phyloP scores from a whole-genome alignment of 805 yeast species.

The Metschnikowia dekortorum region DNA sequence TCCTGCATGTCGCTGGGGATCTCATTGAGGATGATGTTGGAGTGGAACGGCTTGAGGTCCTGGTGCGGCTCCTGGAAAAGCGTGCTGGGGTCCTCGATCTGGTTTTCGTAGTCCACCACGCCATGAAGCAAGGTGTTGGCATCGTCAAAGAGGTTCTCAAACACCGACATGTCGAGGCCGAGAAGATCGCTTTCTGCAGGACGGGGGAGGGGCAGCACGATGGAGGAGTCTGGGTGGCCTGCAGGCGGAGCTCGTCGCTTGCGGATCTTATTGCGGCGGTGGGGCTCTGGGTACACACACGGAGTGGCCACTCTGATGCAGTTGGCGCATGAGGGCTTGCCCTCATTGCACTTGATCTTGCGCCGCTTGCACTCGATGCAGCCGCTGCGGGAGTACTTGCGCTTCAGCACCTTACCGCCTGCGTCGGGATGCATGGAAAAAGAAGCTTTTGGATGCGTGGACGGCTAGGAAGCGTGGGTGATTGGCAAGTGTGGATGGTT shows the following conservation, averaged over 20 bases:
- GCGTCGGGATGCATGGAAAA: not conserved
- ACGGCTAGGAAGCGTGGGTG: not conserved
- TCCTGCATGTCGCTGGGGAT: not conserved
- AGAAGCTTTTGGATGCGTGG: not conserved
- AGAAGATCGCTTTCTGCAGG: not conserved
- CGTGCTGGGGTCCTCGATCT: conserved; percentile 3
- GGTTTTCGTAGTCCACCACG: conserved; percentile 15
- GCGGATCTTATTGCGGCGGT: conserved; percentile 9
- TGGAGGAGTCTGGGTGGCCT: not conserved
- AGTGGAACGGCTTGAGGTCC: conserved; percentile 17
- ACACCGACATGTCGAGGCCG: conserved; percentile 13
- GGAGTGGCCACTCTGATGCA: conserved; percentile 11
- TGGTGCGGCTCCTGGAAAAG: conserved; percentile 5
- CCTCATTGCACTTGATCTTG: conserved; percentile 19
- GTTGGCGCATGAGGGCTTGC: conserved; percentile 15
- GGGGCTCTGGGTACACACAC: conserved; percentile 14
- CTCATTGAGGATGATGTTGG: conserved; percentile 16
- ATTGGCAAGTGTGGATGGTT: not conserved
- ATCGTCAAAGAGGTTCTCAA: conserved; percentile 18
- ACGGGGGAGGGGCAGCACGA: not conserved
- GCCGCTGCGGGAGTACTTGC: conserved; percentile 19
- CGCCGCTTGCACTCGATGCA: conserved; percentile 20
- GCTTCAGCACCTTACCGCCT: conserved; percentile 7
- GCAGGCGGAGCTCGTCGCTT: not conserved
- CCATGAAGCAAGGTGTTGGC: conserved; percentile 17